Base-by-base conservation (phyloP, 169 alveolate species). In the Plasmodium berghei region DNA sequence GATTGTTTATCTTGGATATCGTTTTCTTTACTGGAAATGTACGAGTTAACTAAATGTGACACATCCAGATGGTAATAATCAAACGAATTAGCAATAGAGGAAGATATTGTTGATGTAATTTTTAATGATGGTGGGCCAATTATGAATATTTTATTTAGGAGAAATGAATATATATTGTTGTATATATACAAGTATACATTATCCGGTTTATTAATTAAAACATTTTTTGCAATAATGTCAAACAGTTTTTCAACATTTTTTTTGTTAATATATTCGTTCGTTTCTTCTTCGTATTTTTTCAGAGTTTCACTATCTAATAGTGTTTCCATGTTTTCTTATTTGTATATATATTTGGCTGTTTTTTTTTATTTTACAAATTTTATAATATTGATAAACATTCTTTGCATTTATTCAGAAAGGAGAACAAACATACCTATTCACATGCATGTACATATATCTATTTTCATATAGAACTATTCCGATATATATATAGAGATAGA, bases 221-320 rank as follows among this genome's bases (percentile, higher is more conserved):
- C 88, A 63, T 75, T 75, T 75, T 75, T 61, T 63, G 64, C 62
- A 75, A 75, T 75, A 56, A 75, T 42, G 26, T 75, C 88, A 69
- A 75, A 75, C 45, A 75, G 28, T 63, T 75, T 75, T 22, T 75
- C 75, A 40, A 75, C 75, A 5, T 75, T 75, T 64, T 75, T 75
- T 75, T 75, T 75, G 28, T 66, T 61, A 62, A 75, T 75, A 45
- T 75, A 75, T 75, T 75, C 88, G 24, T 75, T 75, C 46, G 88
- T 75, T 75, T 75, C 88, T 55, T 75, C 72, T 63, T 75, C 74
- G 46, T 62, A 75, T 40, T 75, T 75, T 58, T 75, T 75, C 49
- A 75, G 40, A 12, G 74, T 75, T 75, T 75, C 88, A 64, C 88
- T 62, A 45, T 75, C 70, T 45, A 75, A 49, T 10, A 75, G 69